Evolutionary conservation across 2,329 filamentous ascomycete species (phyloP).

Genomic region (Colletotrichum echinochloae): DNA sequence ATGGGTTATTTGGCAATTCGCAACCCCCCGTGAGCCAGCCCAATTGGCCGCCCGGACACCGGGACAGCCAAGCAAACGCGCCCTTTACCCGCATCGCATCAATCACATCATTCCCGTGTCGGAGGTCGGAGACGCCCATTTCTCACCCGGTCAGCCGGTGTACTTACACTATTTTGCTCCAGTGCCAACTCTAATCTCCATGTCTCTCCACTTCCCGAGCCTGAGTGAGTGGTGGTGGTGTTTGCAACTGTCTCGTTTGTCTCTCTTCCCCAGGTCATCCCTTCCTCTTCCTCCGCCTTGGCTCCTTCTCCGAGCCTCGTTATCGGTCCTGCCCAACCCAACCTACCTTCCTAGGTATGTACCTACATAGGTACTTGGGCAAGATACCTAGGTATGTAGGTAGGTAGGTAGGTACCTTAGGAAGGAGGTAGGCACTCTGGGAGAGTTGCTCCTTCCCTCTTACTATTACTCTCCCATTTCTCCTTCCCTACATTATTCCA

Average conservation of each 20-base stretch:
- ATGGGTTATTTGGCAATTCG: not conserved
- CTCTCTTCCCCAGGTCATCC: constrained; percentile 18
- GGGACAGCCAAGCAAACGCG: constrained; percentile 4
- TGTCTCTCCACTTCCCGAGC: not conserved
- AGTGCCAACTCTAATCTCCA: not conserved
- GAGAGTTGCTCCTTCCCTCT: not conserved
- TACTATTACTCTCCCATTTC: not conserved
- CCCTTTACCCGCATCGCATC: constrained; percentile 5
- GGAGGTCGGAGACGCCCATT: not conserved
- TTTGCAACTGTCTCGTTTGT: not conserved
- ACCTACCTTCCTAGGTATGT: too few relatives aligned
- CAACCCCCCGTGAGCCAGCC: not conserved
- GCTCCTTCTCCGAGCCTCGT: constrained; percentile 5
- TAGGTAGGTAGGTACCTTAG: too few relatives aligned
- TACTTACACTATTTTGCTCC: not conserved
- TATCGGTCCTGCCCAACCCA: not conserved
- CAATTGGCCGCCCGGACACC: constrained; percentile 5
- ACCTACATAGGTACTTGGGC: not conserved
- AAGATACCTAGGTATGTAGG: not conserved
- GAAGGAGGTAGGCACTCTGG: too few relatives aligned
- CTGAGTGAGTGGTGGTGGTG: too few relatives aligned
- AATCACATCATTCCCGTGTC: not conserved
- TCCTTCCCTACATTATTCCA: not conserved
- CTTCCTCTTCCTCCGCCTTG: not conserved
- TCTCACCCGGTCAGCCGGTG: not conserved